Evolutionary conservation across 495 filamentous ascomycete species (phyloP).

Genomic region (Hyaloscypha variabilis): DNA sequence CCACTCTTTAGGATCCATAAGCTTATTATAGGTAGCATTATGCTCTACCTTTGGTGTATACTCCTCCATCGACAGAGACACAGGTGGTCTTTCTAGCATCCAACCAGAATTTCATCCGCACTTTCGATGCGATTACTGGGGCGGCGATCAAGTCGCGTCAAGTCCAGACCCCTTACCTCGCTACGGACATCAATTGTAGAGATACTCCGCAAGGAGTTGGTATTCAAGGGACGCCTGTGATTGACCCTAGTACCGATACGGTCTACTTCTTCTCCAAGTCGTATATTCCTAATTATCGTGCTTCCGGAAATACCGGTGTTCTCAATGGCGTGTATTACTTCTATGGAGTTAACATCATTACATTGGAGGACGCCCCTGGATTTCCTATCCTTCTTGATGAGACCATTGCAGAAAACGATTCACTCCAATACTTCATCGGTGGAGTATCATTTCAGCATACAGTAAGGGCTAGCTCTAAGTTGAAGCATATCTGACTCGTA

Average conservation of each 20-base stretch:
- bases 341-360: slow-evolving; percentile 40
- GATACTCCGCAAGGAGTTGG: slow-evolving; percentile 49
- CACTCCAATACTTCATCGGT: no score
- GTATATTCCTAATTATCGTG: slow-evolving; percentile 37
- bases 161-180: slow-evolving; percentile 48
- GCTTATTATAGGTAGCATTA: no score
- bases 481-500: no score
- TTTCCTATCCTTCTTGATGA: slow-evolving; percentile 46
- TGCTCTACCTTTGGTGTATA: slow-evolving; percentile 50
- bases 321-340: slow-evolving; percentile 39
- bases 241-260: slow-evolving; percentile 49
- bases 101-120: slow-evolving; percentile 48
- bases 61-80: slow-evolving; percentile 35
- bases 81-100: slow-evolving; percentile 51
- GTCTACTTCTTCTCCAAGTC: slow-evolving; percentile 45
- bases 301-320: slow-evolving; percentile 32
- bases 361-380: slow-evolving; percentile 37
- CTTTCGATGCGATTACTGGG: slow-evolving; percentile 49
- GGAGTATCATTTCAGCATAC: no score
- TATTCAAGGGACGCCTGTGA: slow-evolving; percentile 45
- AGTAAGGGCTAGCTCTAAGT: no score
- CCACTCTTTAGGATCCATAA: no score
- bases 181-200: slow-evolving; percentile 42
- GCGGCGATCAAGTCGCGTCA: slow-evolving; percentile 41
- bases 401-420: slow-evolving; percentile 41